Conservation (phyloP, 2,329 filamentous ascomycete species). For the Zasmidium citrigriseum region DNA sequence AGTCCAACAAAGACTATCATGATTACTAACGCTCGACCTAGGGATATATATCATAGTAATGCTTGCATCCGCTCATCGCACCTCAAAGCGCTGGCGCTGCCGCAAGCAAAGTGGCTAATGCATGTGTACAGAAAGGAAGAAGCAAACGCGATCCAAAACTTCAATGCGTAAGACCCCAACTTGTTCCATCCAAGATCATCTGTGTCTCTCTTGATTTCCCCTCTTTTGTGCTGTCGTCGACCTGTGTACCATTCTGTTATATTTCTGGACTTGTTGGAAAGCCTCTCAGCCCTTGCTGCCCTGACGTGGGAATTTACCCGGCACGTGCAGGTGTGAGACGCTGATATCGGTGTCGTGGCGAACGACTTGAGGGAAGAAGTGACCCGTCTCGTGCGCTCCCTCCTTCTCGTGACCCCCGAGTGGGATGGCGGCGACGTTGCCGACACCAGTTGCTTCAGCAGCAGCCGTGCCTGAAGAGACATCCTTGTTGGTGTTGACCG, state of each 20-base stretch:
- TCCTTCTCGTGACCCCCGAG: slow-evolving; percentile 36
- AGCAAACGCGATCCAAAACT: background rate
- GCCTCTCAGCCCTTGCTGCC: background rate
- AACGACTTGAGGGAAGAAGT: slow-evolving; percentile 52
- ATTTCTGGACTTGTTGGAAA: background rate
- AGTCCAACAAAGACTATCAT: no score
- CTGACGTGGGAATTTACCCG: slow-evolving; percentile 57
- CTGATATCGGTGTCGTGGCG: slow-evolving; percentile 50
- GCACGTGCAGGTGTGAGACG: slow-evolving; percentile 68
- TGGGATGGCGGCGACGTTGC: slow-evolving; percentile 5
- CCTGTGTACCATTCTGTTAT: background rate
- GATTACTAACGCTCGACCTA: no score
- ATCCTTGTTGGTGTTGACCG: background rate
- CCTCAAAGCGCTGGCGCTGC: background rate
- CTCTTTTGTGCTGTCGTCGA: background rate
- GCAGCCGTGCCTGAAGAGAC: background rate
- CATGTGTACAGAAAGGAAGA: background rate
- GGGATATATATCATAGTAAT: background rate
- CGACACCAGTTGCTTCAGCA: background rate
- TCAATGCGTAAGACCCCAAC: background rate
- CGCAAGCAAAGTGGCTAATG: background rate
- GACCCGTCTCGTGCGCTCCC: slow-evolving; percentile 37
- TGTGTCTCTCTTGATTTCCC: background rate
- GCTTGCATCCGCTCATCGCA: background rate
- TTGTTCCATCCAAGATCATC: background rate